A percentile compares a stretch with the other conserved stretches of the same genome.
These are phyloP conservation scores for Scenedesmus sp. DNA, from an alignment of 163 green algal species.

Conservation along the genomic window DNA sequence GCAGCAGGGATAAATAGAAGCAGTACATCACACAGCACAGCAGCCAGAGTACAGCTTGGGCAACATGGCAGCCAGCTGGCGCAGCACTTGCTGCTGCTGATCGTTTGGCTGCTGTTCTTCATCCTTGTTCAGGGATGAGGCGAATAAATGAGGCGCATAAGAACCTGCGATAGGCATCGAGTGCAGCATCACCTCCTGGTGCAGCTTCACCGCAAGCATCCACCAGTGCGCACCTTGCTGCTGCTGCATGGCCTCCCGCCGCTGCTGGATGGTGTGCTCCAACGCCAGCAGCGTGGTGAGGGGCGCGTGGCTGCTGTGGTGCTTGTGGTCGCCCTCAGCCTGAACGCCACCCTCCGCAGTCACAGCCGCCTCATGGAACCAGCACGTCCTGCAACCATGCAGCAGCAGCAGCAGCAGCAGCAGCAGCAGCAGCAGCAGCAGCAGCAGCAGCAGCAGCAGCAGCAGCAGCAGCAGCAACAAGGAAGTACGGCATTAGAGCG, in stretches of 20 bases:
- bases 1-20: background rate
- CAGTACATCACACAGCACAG: background rate
- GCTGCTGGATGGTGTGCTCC: constrained; percentile 90
- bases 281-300: constrained; percentile 89
- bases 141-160: too few relatives aligned
- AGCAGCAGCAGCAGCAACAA: background rate
- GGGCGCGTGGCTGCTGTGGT: constrained; percentile 59
- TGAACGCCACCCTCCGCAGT: constrained; percentile 23
- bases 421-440: too few relatives aligned
- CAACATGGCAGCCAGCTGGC: too few relatives aligned
- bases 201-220: background rate
- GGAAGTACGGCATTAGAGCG: background rate
- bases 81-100: too few relatives aligned
- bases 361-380: constrained; percentile 81
- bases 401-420: too few relatives aligned
- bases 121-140: too few relatives aligned
- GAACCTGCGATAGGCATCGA: too few relatives aligned
- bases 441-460: background rate
- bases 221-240: background rate
- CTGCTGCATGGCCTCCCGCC: constrained; percentile 66
- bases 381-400: constrained; percentile 87
- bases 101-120: too few relatives aligned
- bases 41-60: background rate
- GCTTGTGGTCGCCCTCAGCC: constrained; percentile 58
- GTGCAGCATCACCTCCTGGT: background rate